These are phyloP conservation scores for Eucalyptus erythrocorys DNA, from an alignment of 345 rosid genomes.

Conservation along the genomic window DNA sequence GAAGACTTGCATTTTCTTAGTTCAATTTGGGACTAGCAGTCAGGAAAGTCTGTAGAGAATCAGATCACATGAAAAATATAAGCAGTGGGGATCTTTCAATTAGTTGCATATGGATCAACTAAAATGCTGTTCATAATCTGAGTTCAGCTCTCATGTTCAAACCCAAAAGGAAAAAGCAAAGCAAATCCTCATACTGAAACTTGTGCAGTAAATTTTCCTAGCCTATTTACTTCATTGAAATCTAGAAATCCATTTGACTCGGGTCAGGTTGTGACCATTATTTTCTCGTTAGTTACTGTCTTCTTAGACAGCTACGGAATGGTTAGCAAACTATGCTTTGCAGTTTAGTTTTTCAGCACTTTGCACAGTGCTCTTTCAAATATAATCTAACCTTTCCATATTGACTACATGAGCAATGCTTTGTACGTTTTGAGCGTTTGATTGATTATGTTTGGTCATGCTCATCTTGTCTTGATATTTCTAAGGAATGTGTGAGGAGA, in stretches of 20 bases:
- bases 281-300: neutral
- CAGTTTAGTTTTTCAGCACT: neutral
- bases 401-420: neutral
- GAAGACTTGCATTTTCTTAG: neutral
- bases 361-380: neutral
- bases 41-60: neutral
- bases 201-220: neutral
- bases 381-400: neutral
- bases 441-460: neutral
- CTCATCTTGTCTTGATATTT: neutral
- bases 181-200: neutral
- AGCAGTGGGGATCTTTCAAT: neutral
- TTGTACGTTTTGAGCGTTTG: neutral
- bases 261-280: neutral
- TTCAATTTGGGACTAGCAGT: neutral
- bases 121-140: neutral
- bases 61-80: neutral
- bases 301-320: neutral
- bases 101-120: neutral
- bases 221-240: neutral
- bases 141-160: neutral
- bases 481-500: constrained; percentile 87
- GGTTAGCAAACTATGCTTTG: neutral
- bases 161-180: neutral
- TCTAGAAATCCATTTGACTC: neutral